Evolutionary conservation across 225 moss, liverwort and hornwort species (phyloP).

Genomic region (Pseudisothecium myosuroides): DNA sequence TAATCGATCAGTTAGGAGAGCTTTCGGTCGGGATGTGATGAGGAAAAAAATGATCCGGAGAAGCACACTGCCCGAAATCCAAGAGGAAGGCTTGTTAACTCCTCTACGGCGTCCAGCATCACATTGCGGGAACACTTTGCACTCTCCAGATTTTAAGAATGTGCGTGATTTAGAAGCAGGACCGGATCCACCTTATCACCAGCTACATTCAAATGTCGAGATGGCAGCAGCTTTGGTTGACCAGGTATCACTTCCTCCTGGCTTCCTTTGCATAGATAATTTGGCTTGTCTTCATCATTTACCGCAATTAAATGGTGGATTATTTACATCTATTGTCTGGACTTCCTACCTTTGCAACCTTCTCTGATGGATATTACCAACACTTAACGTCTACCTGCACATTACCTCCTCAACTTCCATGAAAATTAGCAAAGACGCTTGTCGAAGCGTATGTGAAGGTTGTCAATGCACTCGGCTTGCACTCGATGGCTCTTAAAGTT

Average conservation of each 20-base stretch:
- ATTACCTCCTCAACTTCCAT: neutral
- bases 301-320: neutral
- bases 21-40: constrained; percentile 21
- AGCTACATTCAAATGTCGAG: constrained; percentile 42
- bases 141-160: neutral
- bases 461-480: neutral
- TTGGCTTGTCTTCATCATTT: neutral
- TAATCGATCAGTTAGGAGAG: constrained; percentile 7
- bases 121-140: neutral
- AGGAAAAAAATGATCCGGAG: constrained; percentile 30
- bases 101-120: constrained; percentile 29
- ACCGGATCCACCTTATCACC: constrained; percentile 17
- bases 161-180: constrained; percentile 34
- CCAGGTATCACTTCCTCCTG: constrained; percentile 18
- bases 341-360: neutral
- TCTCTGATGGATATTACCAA: neutral
- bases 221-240: constrained; percentile 51
- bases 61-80: constrained; percentile 35
- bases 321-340: neutral
- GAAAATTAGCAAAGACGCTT: neutral
- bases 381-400: neutral
- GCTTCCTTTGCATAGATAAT: neutral
- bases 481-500: neutral
- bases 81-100: constrained; percentile 40
- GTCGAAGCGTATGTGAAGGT: neutral